Evolutionary conservation across 257 asterid genomes (phyloP), one percentile per base, ranked within the genome.

Genomic region (Nicotiana noctiflora): DNA sequence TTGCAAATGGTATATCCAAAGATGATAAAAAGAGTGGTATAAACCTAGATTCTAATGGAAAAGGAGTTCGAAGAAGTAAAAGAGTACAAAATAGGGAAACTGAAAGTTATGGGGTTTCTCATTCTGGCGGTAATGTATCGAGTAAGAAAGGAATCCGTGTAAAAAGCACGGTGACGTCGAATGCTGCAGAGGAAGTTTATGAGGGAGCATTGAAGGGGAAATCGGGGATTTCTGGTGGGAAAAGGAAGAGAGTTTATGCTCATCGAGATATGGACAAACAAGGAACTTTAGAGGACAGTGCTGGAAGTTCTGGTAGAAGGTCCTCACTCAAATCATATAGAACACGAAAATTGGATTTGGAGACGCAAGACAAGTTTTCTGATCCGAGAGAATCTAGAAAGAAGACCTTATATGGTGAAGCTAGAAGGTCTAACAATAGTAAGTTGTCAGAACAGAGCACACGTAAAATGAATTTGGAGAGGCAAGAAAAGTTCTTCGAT

Each of bases 231-330:
- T 80, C 70, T 61, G 88, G 80, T 79, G 65, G 18, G 75, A 91
- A 87, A 88, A 89, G 91, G 90, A 91, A 93, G 88, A 88, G 91
- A 83, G 84, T 79, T 17, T 82, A 62, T 84, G 88, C 88, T 76
- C 87, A 85, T 25, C 66, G 78, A 64, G 82, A 59, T 85, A 31
- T 14, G 67, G 86, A 37, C 11, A 86, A 72, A 51, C 86, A 76
- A 49, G 66, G 82, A 79, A 49, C 25, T 23, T 23, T 29, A 21
- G 83, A 76, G 23, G 82, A 75, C 76, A 79, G 81, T 40, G 70
- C 34, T 32, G 82, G 79, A 37, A 79, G 14, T 56, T 49, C 46
- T 76, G 79, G 25, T 61, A 84, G 79, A 77, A 90, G 78, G 75
- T 37, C 84, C 19, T 27, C 53, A 31, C 79, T 83, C 59, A 87